Base-by-base conservation (phyloP, 2,329 filamentous ascomycete species). In the Aspergillus eucalypticola region DNA sequence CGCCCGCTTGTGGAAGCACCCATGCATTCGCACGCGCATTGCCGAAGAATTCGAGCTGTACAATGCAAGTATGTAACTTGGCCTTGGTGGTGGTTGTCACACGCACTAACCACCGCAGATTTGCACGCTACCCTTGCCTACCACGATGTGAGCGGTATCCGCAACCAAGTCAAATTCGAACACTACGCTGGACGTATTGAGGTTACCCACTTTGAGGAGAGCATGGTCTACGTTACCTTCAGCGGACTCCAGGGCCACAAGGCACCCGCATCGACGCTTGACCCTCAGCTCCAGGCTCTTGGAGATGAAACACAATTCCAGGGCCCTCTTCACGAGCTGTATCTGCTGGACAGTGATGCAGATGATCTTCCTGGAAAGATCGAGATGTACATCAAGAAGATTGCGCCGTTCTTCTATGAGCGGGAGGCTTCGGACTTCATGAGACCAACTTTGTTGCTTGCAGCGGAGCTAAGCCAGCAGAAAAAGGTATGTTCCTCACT, bases 1-100 rank as follows among this genome's bases (percentile, higher is more conserved):
- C 60, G 85, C 85, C 38, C 79, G 85, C 42, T 66, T 87, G 19
- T 88, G 85, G 85, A 87, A 86, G 66, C 79, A 83, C 60, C 82
- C 81, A 7, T 88, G 85, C 64, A 80, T 87, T 48, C 79, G 85
- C 13, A 85, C 83, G 17, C 82, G 83, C 21, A 80, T 88, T 53
- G 81, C 81, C 5, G 84, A 86, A 41, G 83, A 85, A 66, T 84
- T 86, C 67, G 80, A 82, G 56, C 75, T 86, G 13, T 88, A 84
- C 70, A 83, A 81, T 59, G 79, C 83, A 46, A 81, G 78, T 79
- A 73, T 52, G 72, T 69, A 35, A 44, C 39, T 15, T 19, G 32
- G 51, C 42, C 52, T 23, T 41, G 8, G 23, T 39, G 10, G 58
- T 51, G 44, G 11, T 23, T 35, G 25, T n/a, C 17, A 15, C 42